Evolutionary conservation across 2,329 filamentous ascomycete species (phyloP).

Genomic region (Hymenoscyphus salicellus): DNA sequence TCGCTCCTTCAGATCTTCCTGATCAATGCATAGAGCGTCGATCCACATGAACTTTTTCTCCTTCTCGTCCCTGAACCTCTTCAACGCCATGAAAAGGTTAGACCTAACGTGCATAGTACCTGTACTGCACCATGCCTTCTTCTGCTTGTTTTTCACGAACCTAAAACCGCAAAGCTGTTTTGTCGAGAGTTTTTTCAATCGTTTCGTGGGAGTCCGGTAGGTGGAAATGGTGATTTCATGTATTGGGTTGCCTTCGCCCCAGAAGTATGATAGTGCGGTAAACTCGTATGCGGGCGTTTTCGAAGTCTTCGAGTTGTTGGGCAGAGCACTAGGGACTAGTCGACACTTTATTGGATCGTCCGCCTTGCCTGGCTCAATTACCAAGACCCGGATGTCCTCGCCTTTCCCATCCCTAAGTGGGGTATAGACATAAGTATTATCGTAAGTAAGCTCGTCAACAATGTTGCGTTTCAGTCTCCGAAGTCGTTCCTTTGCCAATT

Average conservation of each 20-base stretch:
- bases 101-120: not conserved
- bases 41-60: constrained; percentile 27
- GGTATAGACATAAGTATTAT: not conserved
- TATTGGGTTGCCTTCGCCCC: not conserved
- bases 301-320: not conserved
- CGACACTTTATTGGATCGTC: not conserved
- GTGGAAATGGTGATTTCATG: not conserved
- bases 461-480: not conserved
- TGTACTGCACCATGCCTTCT: not conserved
- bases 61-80: not conserved
- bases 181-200: not conserved
- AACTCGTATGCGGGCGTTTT: not conserved
- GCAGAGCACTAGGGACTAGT: not conserved
- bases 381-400: not conserved
- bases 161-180: not conserved
- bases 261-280: not conserved
- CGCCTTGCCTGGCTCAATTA: not conserved
- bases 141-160: not conserved
- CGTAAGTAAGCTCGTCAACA: not conserved
- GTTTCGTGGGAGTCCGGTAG: not conserved
- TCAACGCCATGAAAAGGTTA: not conserved
- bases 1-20: constrained; percentile 27
- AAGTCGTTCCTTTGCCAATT: not conserved
- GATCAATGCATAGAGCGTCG: constrained; percentile 34
- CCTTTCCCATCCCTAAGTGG: not conserved